Evolutionary conservation across 179 eudicot species (phyloP).

Genomic region (Beta corolliflora): DNA sequence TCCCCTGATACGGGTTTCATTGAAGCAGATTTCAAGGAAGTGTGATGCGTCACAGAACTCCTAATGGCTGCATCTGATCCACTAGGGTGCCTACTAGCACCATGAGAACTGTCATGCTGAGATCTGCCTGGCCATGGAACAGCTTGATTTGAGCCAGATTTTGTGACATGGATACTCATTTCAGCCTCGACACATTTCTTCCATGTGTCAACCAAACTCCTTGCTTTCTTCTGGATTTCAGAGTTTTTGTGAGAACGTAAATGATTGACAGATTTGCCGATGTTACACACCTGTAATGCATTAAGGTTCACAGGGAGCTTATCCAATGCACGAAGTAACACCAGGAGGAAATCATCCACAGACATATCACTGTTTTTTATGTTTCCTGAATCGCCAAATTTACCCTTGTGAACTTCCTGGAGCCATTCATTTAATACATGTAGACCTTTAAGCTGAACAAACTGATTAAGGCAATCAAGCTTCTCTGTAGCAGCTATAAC

Average conservation of each 20-base stretch:
- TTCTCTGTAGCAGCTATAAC: constrained; percentile 47
- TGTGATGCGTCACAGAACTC: constrained; percentile 29
- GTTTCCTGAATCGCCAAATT: constrained; percentile 35
- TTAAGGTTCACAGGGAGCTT: constrained; percentile 51
- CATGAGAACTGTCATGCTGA: constrained; percentile 38
- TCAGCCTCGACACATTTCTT: constrained; percentile 54
- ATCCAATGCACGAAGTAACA: constrained; percentile 48
- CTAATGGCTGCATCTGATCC: constrained; percentile 34
- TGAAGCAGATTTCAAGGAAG: constrained; percentile 33
- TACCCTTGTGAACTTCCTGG: constrained; percentile 48
- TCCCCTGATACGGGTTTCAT: constrained; percentile 33
- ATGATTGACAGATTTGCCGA: constrained; percentile 51
- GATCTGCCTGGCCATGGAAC: constrained; percentile 36
- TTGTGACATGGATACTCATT: constrained; percentile 32
- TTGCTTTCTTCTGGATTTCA: constrained; percentile 54
- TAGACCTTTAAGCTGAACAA: constrained; percentile 47
- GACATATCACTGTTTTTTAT: constrained; percentile 34
- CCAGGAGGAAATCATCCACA: constrained; percentile 44
- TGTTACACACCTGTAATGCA: constrained; percentile 44
- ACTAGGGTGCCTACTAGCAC: constrained; percentile 30
- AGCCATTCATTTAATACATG: constrained; percentile 50
- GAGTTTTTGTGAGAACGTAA: constrained; percentile 38
- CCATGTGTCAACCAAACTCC: constrained; percentile 47
- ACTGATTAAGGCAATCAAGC: constrained; percentile 43
- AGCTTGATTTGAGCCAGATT: constrained; percentile 34